Evolutionary conservation across 257 asterid species (phyloP).

Genomic region (Nicotiana obtusifolia): DNA sequence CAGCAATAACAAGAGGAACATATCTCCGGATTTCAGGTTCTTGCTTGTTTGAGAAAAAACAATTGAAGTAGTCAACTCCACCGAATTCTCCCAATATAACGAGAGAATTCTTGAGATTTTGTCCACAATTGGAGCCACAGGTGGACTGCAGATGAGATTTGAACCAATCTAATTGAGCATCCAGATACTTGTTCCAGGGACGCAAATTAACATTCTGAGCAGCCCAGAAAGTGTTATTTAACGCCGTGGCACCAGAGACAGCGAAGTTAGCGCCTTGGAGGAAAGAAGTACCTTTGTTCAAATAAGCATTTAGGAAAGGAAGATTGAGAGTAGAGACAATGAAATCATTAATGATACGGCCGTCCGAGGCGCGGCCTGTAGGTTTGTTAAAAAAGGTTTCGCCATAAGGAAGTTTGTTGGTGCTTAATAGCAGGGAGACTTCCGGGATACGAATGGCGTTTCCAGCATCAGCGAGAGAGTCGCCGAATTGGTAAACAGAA

Average conservation of each 20-base stretch:
- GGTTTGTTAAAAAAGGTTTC: not conserved
- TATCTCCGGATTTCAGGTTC: not conserved
- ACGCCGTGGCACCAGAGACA: not conserved
- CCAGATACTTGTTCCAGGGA: not conserved
- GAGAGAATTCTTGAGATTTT: not conserved
- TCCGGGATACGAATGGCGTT: not conserved
- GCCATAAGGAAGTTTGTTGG: not conserved
- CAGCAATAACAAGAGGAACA: not conserved
- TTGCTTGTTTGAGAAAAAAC: not conserved
- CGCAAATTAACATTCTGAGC: not conserved
- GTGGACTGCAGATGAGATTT: not conserved
- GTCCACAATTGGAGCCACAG: not conserved
- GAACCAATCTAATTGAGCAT: not conserved
- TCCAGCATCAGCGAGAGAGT: slow-evolving; percentile 1
- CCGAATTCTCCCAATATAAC: not conserved
- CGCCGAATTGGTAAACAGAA: not conserved
- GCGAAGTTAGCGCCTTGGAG: not conserved
- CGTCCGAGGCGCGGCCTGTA: not conserved
- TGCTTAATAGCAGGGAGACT: not conserved
- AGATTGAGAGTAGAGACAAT: not conserved
- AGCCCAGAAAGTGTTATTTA: not conserved
- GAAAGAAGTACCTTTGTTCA: not conserved
- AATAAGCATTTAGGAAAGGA: not conserved
- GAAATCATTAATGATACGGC: not conserved
- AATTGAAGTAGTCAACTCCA: not conserved